Percentiles rank a stretch among this genome's conserved stretches.
Conservation (phyloP, 2,329 filamentous ascomycete genomes). For the Aureobasidium sp. region DNA sequence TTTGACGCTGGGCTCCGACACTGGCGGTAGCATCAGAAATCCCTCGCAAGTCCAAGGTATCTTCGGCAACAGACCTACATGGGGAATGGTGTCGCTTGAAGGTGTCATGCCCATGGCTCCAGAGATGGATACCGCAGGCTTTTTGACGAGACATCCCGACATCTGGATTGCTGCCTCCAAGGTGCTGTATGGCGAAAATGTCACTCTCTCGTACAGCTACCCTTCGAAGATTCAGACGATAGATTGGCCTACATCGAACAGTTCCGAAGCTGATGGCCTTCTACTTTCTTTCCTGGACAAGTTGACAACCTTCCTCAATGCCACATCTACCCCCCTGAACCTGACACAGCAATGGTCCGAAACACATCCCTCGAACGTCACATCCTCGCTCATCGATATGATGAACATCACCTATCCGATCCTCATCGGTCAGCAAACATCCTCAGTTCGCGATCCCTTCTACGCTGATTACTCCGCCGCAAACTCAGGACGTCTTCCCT, state of each 20-base stretch:
- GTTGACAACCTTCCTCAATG: conserved; percentile 34
- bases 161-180: conserved; percentile 37
- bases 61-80: conserved; percentile 43
- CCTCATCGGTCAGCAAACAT: conserved; percentile 40
- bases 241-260: conserved; percentile 33
- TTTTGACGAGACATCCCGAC: conserved; percentile 37
- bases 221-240: conserved; percentile 35
- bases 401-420: conserved; percentile 39
- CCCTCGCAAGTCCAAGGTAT: conserved; percentile 41
- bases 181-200: conserved; percentile 37
- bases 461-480: conserved; percentile 41
- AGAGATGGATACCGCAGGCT: conserved; percentile 39
- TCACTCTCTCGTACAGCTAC: conserved; percentile 34
- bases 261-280: conserved; percentile 29
- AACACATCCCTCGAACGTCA: conserved; percentile 23
- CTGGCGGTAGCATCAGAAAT: conserved; percentile 41
- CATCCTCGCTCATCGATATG: conserved; percentile 26
- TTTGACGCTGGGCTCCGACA: conserved; percentile 41
- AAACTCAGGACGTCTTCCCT: conserved; percentile 38
- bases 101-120: conserved; percentile 42
- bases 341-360: conserved; percentile 29
- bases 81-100: conserved; percentile 38
- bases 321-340: conserved; percentile 29
- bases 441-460: conserved; percentile 40
- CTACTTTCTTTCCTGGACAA: conserved; percentile 36